Conservation (phyloP, 306 rosid genomes). For the Sophora flavescens region DNA sequence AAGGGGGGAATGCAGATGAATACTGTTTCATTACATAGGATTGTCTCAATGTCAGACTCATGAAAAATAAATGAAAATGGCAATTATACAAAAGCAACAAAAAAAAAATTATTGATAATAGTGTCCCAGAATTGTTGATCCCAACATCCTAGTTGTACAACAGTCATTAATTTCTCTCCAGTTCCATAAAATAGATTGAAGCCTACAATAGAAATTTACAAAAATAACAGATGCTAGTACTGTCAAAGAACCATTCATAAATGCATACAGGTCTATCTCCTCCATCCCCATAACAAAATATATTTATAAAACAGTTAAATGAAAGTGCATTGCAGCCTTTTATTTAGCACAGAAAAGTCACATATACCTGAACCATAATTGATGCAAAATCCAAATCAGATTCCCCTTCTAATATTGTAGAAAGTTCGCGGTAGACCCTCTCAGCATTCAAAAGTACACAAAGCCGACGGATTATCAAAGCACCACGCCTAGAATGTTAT, state of each 20-base stretch:
- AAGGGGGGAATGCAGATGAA: conserved; percentile 21
- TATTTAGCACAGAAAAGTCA: conserved; percentile 42
- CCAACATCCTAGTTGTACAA: conserved; percentile 16
- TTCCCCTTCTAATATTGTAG: conserved; percentile 87
- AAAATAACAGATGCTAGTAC: background rate
- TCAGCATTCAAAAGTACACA: conserved; percentile 97
- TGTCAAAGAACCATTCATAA: background rate
- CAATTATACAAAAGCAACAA: background rate
- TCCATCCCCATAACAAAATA: conserved; percentile 28
- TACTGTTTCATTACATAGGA: conserved; percentile 5
- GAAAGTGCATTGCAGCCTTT: conserved; percentile 20
- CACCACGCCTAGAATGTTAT: conserved; percentile 78
- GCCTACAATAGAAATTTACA: conserved; percentile 1
- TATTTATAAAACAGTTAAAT: conserved; percentile 7
- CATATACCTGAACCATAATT: conserved; percentile 88
- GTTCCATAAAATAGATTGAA: conserved; percentile 27
- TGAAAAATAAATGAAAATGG: background rate
- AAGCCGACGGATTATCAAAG: conserved; percentile 90
- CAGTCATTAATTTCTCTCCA: conserved; percentile 25
- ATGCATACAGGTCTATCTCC: conserved; percentile 29
- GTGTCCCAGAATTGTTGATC: conserved; percentile 27
- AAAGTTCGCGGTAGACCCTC: conserved; percentile 90
- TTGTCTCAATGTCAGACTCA: conserved; percentile 5
- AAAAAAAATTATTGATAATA: conserved; percentile 11
- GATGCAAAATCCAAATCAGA: conserved; percentile 90